phyloP scores from a whole-genome alignment of 2,329 filamentous ascomycete species.

The Ophiocordyceps camponoti-leonardi region DNA sequence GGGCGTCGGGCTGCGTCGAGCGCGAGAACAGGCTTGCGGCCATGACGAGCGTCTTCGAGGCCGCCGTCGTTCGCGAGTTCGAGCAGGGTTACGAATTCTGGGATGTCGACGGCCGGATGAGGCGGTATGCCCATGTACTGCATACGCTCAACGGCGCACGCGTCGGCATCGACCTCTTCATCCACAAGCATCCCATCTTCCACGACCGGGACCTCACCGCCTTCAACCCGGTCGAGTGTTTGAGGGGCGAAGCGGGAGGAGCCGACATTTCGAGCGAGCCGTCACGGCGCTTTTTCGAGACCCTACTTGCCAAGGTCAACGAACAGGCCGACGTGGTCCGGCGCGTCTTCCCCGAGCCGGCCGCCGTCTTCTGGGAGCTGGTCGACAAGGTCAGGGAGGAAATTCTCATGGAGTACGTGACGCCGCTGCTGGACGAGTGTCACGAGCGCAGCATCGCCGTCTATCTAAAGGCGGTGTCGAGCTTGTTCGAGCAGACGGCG shows the following conservation, averaged over 20 bases:
- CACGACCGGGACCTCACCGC: constrained; percentile 47
- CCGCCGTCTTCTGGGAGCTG: constrained; percentile 59
- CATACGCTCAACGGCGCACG: constrained; percentile 65
- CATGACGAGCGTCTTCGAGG: constrained; percentile 76
- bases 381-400: constrained; percentile 73
- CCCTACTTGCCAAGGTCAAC: constrained; percentile 57
- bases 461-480: constrained; percentile 75
- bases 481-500: constrained; percentile 72
- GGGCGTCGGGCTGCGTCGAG: constrained; percentile 52
- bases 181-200: constrained; percentile 78
- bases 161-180: constrained; percentile 66
- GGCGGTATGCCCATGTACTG: constrained; percentile 73
- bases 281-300: constrained; percentile 65
- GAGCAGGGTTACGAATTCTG: constrained; percentile 79
- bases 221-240: neutral
- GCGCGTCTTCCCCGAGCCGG: constrained; percentile 58
- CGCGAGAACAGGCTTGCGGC: constrained; percentile 55
- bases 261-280: constrained; percentile 60
- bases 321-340: constrained; percentile 70
- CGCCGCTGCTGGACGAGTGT: constrained; percentile 70
- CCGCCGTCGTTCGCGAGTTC: constrained; percentile 78
- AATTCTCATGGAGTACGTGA: constrained; percentile 72
- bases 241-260: neutral
- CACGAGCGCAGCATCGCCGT: constrained; percentile 57
- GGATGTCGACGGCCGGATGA: constrained; percentile 81